Conservation (phyloP, 805 yeast species). For the Isabelozyma gotoi region DNA sequence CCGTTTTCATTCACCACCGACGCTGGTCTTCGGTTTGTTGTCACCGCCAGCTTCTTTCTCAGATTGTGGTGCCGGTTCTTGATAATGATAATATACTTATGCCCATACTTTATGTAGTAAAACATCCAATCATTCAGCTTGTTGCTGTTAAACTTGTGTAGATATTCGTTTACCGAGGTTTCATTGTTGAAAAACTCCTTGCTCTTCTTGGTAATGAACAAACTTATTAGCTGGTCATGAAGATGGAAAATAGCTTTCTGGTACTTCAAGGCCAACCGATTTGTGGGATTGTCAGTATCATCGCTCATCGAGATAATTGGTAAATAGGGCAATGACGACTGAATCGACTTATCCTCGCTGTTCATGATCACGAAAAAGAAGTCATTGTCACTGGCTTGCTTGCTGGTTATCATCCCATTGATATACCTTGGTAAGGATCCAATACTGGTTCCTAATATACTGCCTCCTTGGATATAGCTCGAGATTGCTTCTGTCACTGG, state of each 20-base stretch:
- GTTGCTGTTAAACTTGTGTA: conserved; percentile 40
- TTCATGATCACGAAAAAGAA: conserved; percentile 40
- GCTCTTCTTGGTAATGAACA: conserved; percentile 25
- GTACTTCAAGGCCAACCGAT: conserved; percentile 9
- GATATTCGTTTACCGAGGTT: conserved; percentile 28
- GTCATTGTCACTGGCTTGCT: conserved; percentile 21
- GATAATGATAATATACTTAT: conserved; percentile 32
- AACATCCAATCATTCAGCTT: conserved; percentile 43
- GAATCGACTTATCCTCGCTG: conserved; percentile 17
- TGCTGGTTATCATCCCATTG: conserved; percentile 9
- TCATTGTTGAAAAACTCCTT: conserved; percentile 19
- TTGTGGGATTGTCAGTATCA: conserved; percentile 5
- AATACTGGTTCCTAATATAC: conserved; percentile 24
- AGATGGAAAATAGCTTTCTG: conserved; percentile 34
- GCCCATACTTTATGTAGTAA: conserved; percentile 30
- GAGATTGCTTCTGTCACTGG: conserved; percentile 24
- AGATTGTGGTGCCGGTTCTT: conserved; percentile 29
- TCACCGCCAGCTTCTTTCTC: conserved; percentile 12
- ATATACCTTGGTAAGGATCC: conserved; percentile 27
- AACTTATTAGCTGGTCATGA: conserved; percentile 36
- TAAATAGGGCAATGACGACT: conserved; percentile 38
- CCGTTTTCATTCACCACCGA: conserved; percentile 6
- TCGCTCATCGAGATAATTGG: conserved; percentile 14
- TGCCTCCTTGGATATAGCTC: conserved; percentile 12
- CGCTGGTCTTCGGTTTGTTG: conserved; percentile 4